Base-by-base conservation (phyloP, 2,329 filamentous ascomycete species). In the Ophiostoma himal-ulmi region DNA sequence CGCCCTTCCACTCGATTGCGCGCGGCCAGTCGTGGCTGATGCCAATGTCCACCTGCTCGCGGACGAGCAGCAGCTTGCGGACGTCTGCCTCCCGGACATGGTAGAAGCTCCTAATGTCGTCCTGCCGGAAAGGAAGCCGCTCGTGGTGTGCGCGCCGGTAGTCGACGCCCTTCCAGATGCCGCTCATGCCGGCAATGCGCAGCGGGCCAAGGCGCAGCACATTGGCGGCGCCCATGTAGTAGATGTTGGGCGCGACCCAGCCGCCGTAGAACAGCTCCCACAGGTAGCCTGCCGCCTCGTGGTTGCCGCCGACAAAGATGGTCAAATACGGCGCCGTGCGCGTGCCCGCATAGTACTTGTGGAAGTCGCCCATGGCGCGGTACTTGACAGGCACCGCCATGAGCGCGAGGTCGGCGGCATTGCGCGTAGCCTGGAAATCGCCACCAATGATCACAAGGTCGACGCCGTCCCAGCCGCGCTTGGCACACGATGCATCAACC, bases 1-100 rank as follows among this genome's bases (percentile, higher is more conserved):
- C 85, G 5, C 95, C 95, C 73, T 88, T 85, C 77, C 87, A 88
- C 80, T 97, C 95, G 69, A 98, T 87, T 0, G 85, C 89, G 68
- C 89, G 87, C 0, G 95, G 95, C 95, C 95, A 99, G 81, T 99
- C 95, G 77, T 99, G 95, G 75, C 94, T 97, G 69, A 99, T 80
- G 2, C 94, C 93, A 64, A 99, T 82, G 75, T 99, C 95, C 52
- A 98, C 89, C 76, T 96, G 94, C 22, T 91, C 92, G n/a, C 88
- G 86, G 41, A 98, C 77, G 76, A 94, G 89, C 54, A 97, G 83
- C 44, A 99, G 81, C 80, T 97, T 98, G 76, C 94, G 89, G n/a
- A 92, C 87, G 77, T 99, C 95, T 14, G 96, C 80, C 79, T 97
- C 94, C 64, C 95, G 86, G 30, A 96, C 88, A 77, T 98, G 94